Base-by-base conservation (phyloP, 1,284 basidiomycete species). In the Stygiomarasmius scandens region DNA sequence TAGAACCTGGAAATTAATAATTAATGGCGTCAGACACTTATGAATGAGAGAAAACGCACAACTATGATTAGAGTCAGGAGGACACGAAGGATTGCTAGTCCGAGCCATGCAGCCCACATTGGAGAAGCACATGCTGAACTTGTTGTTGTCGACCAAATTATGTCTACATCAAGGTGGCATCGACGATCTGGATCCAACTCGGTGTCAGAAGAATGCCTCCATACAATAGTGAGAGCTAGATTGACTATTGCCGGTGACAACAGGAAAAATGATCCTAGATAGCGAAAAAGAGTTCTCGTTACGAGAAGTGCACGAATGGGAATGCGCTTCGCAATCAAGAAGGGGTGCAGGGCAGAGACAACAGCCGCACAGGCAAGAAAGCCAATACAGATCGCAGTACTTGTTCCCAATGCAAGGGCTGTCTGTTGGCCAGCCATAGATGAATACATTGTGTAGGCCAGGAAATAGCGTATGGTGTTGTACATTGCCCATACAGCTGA, bases 141-240 rank as follows among this genome's bases (percentile, higher is more conserved):
- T 12, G 69, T 64, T 8, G 83, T n/a, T n/a, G n/a, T n/a, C n/a
- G n/a, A 78, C 88, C 88, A 90, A 3, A 84, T 70, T 44, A 85
- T 74, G 65, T 90, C 88, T 48, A 89, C 72, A 61, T 87, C 85
- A 73, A 86, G 75, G 44, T 72, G n/a, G 62, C 88, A 90, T 19
- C 82, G 76, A 36, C 72, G 69, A n/a, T 60, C 65, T 9, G 82
- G 65, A 56, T 75, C 74, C 56, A 81, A 70, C 34, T 75, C 72
- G 38, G 67, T 44, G 54, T 74, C 68, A 2, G 69, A 45, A 12
- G 78, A 67, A 44, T 71, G 66, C 56, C 71, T 74, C 84, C 83
- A 86, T 6, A 78, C 53, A 49, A 78, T 74, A 49, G 85, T 73
- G 32, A 89, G 68, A 12, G 73, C 76, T 47, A 88, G 59, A 64